These are phyloP conservation scores for Boletus coffeatus DNA, from an alignment of 1,284 basidiomycete species.

Conservation along the genomic window DNA sequence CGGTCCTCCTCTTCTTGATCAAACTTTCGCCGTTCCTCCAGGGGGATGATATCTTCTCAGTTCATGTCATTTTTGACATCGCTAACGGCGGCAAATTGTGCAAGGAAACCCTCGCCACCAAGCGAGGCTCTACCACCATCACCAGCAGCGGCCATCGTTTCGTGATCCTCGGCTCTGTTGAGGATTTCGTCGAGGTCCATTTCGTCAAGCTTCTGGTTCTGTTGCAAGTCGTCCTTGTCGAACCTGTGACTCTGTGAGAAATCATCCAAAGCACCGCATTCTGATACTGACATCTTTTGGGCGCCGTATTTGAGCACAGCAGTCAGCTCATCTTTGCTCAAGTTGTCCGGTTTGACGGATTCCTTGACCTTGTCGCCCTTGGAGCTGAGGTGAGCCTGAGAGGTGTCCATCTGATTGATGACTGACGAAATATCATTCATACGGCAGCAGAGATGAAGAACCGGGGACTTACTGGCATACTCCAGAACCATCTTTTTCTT, in stretches of 20 bases:
- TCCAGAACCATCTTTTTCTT: constrained; percentile 99
- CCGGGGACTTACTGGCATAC: constrained; percentile 82
- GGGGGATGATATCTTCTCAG: constrained; percentile 99
- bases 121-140: constrained; percentile 76
- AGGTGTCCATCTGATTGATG: constrained; percentile 99
- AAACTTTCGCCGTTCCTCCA: constrained; percentile 84
- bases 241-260: constrained; percentile 51
- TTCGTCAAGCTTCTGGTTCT: constrained; percentile 96
- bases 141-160: constrained; percentile 79
- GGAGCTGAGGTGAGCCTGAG: constrained; percentile 90
- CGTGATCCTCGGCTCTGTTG: constrained; percentile 94
- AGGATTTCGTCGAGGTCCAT: constrained; percentile 99
- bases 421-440: constrained; percentile 44
- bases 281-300: constrained; percentile 78
- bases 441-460: constrained; percentile 7
- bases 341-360: constrained; percentile 74
- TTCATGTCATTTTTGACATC: constrained; percentile 98
- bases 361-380: constrained; percentile 67
- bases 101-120: constrained; percentile 95
- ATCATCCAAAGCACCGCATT: constrained; percentile 10
- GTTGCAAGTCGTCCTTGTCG: constrained; percentile 91
- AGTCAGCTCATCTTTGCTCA: constrained; percentile 96
- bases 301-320: constrained; percentile 99
- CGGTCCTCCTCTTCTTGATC: constrained; percentile 80
- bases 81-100: constrained; percentile 93